These are phyloP conservation scores for Fusarium armeniacum DNA, from an alignment of 2,329 filamentous ascomycete genomes.

Conservation along the genomic window DNA sequence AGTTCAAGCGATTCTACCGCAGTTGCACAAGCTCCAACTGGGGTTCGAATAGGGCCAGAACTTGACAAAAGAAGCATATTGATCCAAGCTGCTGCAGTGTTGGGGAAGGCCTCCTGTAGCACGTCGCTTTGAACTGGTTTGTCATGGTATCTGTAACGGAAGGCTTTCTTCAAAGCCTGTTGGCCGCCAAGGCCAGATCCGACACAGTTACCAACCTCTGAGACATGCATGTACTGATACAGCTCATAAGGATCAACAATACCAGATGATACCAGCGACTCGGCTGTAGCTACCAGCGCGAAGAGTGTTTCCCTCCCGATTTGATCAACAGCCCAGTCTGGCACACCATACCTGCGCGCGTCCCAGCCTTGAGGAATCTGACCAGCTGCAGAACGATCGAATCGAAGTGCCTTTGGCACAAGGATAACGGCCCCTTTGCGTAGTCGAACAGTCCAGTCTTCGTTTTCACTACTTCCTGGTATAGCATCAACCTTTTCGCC, in stretches of 20 bases:
- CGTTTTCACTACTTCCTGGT: neutral
- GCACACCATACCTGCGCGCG: neutral
- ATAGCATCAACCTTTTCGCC: neutral
- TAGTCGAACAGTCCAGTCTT: neutral
- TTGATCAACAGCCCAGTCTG: conserved; percentile 4
- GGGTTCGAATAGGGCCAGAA: neutral
- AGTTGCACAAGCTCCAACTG: conserved; percentile 1
- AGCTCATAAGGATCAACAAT: neutral
- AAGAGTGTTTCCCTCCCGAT: neutral
- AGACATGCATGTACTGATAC: conserved; percentile 5
- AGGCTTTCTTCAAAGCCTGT: neutral
- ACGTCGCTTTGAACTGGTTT: neutral
- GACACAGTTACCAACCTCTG: neutral
- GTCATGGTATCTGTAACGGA: neutral
- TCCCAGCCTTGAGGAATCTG: conserved; percentile 1
- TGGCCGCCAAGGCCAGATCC: neutral
- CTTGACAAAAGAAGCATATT: conserved; percentile 1
- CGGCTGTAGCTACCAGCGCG: neutral
- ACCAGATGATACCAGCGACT: neutral
- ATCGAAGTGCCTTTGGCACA: conserved; percentile 1
- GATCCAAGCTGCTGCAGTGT: neutral
- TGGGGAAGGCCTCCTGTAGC: neutral
- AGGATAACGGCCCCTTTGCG: neutral
- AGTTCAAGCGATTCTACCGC: neutral
- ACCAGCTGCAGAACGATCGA: neutral